Conservation (phyloP, 257 asterid species). For the Salvia miltiorrhiza region DNA sequence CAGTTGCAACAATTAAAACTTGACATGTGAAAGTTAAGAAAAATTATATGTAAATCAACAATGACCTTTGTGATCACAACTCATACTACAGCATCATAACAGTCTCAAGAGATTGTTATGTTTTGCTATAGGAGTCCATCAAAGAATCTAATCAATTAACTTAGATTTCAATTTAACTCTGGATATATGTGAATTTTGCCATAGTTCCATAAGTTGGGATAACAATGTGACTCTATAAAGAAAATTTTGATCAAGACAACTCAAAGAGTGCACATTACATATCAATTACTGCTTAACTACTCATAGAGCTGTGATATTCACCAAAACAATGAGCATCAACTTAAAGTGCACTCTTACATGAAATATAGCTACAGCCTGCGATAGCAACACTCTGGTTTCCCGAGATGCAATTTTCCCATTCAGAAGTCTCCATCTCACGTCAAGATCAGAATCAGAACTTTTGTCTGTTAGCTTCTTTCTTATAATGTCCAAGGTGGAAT, state of each 20-base stretch:
- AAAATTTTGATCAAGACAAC: not conserved
- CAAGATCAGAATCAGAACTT: constrained; percentile 37
- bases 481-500: constrained; percentile 55
- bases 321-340: not conserved
- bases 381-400: constrained; percentile 73
- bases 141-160: not conserved
- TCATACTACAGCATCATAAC: not conserved
- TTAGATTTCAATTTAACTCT: constrained; percentile 14
- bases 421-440: constrained; percentile 92
- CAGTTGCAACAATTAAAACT: constrained; percentile 13
- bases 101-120: not conserved
- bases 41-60: not conserved
- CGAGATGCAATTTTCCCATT: constrained; percentile 76
- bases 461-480: constrained; percentile 43
- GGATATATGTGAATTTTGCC: not conserved
- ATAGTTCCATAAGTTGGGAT: not conserved
- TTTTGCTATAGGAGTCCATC: constrained; percentile 5
- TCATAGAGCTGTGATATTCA: not conserved
- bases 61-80: not conserved
- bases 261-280: not conserved
- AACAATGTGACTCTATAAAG: not conserved
- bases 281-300: constrained; percentile 8
- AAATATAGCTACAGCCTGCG: constrained; percentile 93
- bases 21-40: not conserved
- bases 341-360: constrained; percentile 56